Conservation (phyloP, 2,329 filamentous ascomycete genomes). For the Metarhizium guizhouense region DNA sequence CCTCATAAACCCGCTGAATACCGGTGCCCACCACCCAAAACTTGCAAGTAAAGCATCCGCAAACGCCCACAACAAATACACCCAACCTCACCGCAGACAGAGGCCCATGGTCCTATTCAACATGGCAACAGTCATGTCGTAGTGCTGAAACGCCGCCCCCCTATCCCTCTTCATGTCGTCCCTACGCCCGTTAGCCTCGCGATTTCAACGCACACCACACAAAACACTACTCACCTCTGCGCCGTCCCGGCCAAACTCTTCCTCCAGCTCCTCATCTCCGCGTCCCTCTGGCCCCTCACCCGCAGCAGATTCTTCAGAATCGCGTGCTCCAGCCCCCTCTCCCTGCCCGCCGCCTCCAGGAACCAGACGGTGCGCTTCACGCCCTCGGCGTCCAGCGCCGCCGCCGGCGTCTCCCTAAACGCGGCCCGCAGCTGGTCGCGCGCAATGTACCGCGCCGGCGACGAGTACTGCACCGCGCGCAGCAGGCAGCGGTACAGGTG, state of each 20-base stretch:
- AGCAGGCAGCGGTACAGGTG: conserved; percentile 57
- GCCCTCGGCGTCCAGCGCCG: conserved; percentile 38
- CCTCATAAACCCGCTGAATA: neutral
- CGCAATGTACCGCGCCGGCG: conserved; percentile 55
- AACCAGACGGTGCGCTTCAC: conserved; percentile 63
- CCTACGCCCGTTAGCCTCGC: conserved; percentile 7
- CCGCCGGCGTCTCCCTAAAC: conserved; percentile 39
- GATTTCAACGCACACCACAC: neutral
- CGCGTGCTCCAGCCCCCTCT: conserved; percentile 60
- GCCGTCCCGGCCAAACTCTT: conserved; percentile 12
- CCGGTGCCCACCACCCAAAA: neutral
- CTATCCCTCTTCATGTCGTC: conserved; percentile 12
- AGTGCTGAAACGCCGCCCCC: conserved; percentile 43
- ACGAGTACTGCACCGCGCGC: conserved; percentile 63
- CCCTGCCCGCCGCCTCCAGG: conserved; percentile 52
- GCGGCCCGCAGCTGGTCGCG: conserved; percentile 50
- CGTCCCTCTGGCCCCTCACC: conserved; percentile 14
- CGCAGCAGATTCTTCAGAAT: conserved; percentile 60
- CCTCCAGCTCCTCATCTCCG: conserved; percentile 11
- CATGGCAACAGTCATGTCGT: conserved; percentile 62
- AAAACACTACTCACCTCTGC: conserved; percentile 15
- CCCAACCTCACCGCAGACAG: conserved; percentile 42
- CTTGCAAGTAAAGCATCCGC: neutral
- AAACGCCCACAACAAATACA: too few relatives aligned
- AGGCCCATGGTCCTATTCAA: conserved; percentile 65